Evolutionary conservation across 805 yeast genomes (phyloP).

Genomic region (Pichia californica): DNA sequence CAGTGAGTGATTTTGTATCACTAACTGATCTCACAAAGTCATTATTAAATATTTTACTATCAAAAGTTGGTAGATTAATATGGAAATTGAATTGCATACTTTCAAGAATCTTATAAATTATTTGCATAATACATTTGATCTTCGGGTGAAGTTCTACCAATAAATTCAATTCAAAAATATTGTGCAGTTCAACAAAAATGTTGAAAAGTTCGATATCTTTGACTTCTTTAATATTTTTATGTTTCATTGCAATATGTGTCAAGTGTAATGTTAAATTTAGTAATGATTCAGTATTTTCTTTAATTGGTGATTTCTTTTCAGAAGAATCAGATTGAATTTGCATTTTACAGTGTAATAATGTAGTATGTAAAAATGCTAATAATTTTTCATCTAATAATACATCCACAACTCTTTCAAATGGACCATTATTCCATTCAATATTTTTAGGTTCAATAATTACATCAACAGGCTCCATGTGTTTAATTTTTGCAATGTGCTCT

Average conservation of each 20-base stretch:
- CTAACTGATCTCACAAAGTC: background rate
- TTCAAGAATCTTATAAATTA: slow-evolving; percentile 1
- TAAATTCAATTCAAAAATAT: slow-evolving; percentile 5
- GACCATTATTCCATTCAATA: slow-evolving; percentile 31
- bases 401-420: slow-evolving; percentile 40
- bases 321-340: slow-evolving; percentile 18
- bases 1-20: slow-evolving; percentile 18
- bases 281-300: slow-evolving; percentile 39
- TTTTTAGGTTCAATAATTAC: slow-evolving; percentile 53
- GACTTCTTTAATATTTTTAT: slow-evolving; percentile 7
- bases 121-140: slow-evolving; percentile 5
- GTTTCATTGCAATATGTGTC: slow-evolving; percentile 47
- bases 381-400: slow-evolving; percentile 51
- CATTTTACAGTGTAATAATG: slow-evolving; percentile 34
- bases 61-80: slow-evolving; percentile 5
- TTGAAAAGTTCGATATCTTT: slow-evolving; percentile 3
- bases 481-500: slow-evolving; percentile 35
- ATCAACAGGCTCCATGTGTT: slow-evolving; percentile 31
- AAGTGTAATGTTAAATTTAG: slow-evolving; percentile 58
- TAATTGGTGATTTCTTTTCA: slow-evolving; percentile 4
- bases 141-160: slow-evolving; percentile 4
- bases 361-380: slow-evolving; percentile 43
- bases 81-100: background rate
- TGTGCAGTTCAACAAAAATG: slow-evolving; percentile 4
- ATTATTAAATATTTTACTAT: slow-evolving; percentile 13